Percentiles rank a stretch among this genome's conserved stretches.
Conservation (phyloP, 768 basidiomycete species). For the Pleurotus pulmonarius region DNA sequence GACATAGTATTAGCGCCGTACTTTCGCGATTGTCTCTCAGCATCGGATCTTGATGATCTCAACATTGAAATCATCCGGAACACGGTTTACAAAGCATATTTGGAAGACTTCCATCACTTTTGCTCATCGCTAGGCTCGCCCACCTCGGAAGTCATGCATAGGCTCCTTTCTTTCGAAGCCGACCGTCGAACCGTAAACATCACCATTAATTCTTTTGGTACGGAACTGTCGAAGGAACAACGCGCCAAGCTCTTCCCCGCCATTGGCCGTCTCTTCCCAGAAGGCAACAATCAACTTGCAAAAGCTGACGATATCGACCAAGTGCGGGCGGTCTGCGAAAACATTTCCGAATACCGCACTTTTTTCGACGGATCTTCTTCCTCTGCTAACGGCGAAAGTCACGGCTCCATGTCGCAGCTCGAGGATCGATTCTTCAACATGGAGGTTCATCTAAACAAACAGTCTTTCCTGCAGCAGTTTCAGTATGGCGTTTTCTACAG, state of each 20-base stretch:
- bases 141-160: constrained; percentile 89
- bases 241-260: constrained; percentile 92
- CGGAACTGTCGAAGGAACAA: constrained; percentile 91
- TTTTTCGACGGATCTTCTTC: constrained; percentile 71
- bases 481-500: constrained; percentile 91
- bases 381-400: constrained; percentile 34
- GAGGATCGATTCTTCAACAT: constrained; percentile 94
- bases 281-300: constrained; percentile 91
- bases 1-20: constrained; percentile 64
- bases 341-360: constrained; percentile 81
- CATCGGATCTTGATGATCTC: constrained; percentile 94
- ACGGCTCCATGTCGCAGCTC: constrained; percentile 57
- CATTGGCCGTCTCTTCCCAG: constrained; percentile 91
- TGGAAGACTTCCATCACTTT: constrained; percentile 94
- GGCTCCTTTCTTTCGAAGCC: constrained; percentile 92
- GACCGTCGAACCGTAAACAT: constrained; percentile 97
- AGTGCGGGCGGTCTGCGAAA: constrained; percentile 84
- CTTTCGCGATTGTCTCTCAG: constrained; percentile 93
- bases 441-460: constrained; percentile 93
- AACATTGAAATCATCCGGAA: constrained; percentile 99
- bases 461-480: constrained; percentile 94
- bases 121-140: constrained; percentile 76
- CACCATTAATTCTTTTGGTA: constrained; percentile 98
- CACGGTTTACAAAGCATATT: constrained; percentile 97
- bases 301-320: constrained; percentile 95